phyloP scores from a whole-genome alignment of 306 rosid genomes.

The Luffa aegyptiaca region DNA sequence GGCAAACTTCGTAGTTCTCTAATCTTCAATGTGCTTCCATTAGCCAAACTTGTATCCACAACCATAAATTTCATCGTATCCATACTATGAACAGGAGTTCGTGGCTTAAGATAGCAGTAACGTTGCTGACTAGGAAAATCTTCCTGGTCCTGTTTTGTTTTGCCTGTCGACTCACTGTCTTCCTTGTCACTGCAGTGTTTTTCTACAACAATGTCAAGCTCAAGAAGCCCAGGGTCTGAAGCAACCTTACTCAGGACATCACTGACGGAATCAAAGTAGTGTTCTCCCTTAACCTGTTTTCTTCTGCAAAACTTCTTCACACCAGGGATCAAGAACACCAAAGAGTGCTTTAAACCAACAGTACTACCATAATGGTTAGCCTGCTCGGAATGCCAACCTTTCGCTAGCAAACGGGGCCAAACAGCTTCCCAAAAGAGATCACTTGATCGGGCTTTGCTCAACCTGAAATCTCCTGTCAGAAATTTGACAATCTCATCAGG shows the following conservation, averaged over 20 bases:
- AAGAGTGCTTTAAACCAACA: slow-evolving; percentile 36
- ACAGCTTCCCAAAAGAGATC: slow-evolving; percentile 98
- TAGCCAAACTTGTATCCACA: slow-evolving; percentile 69
- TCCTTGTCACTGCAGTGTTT: slow-evolving; percentile 36
- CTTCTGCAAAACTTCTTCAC: slow-evolving; percentile 62
- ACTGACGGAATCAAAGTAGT: slow-evolving; percentile 68
- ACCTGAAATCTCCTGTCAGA: slow-evolving; percentile 75
- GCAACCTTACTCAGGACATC: slow-evolving; percentile 80
- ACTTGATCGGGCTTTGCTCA: slow-evolving; percentile 81
- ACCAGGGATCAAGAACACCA: slow-evolving; percentile 84
- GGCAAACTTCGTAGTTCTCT: slow-evolving; percentile 71
- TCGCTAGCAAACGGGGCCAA: slow-evolving; percentile 94
- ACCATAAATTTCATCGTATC: slow-evolving; percentile 66
- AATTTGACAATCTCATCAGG: slow-evolving; percentile 51
- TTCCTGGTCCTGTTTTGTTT: slow-evolving; percentile 1
- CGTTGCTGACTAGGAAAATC: slow-evolving; percentile 51
- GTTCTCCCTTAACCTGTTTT: slow-evolving; percentile 64
- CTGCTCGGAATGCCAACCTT: slow-evolving; percentile 99
- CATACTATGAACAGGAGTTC: slow-evolving; percentile 34
- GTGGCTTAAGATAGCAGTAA: slow-evolving; percentile 75
- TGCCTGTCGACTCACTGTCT: slow-evolving; percentile 7
- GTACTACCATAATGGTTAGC: slow-evolving; percentile 41
- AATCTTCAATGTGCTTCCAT: slow-evolving; percentile 30
- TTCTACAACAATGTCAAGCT: slow-evolving; percentile 46
- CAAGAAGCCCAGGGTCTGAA: slow-evolving; percentile 68